A percentile compares a stretch with the other conserved stretches of the same genome.
phyloP scores from a whole-genome alignment of 2,329 filamentous ascomycete genomes.

The Chaetomium sp. region DNA sequence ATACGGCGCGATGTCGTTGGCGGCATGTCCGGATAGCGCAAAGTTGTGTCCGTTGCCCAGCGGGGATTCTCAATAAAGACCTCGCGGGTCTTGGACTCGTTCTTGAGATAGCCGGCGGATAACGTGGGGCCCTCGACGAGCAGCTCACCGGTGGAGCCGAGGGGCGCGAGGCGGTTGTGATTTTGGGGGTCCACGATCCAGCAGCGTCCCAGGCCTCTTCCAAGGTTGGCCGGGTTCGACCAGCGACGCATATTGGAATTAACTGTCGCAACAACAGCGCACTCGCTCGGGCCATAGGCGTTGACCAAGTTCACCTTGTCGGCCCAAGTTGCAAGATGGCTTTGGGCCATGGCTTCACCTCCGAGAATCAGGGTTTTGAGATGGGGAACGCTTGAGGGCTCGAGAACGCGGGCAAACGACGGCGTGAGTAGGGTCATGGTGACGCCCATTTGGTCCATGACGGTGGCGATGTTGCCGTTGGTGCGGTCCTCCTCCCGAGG shows the following conservation, averaged over 20 bases:
- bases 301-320: slow-evolving; percentile 49
- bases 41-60: slow-evolving; percentile 39
- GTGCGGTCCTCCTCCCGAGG: slow-evolving; percentile 44
- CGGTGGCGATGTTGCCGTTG: slow-evolving; percentile 40
- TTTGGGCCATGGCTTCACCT: slow-evolving; percentile 45
- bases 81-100: slow-evolving; percentile 46
- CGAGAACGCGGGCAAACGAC: slow-evolving; percentile 35
- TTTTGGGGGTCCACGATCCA: slow-evolving; percentile 42
- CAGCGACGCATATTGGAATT: slow-evolving; percentile 20
- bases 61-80: slow-evolving; percentile 48
- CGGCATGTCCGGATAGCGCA: slow-evolving; percentile 12
- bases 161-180: slow-evolving; percentile 31
- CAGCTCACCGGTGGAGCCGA: slow-evolving; percentile 33
- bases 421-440: slow-evolving; percentile 38
- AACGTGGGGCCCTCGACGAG: slow-evolving; percentile 31
- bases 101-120: slow-evolving; percentile 30
- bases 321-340: slow-evolving; percentile 39
- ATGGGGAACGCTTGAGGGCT: slow-evolving; percentile 33
- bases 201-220: slow-evolving; percentile 34
- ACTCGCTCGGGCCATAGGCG: slow-evolving; percentile 39
- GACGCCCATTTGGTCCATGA: slow-evolving; percentile 34
- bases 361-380: slow-evolving; percentile 53
- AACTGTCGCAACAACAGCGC: slow-evolving; percentile 45
- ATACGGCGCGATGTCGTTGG: slow-evolving; percentile 54
- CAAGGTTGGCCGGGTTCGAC: slow-evolving; percentile 42